A percentile compares a stretch with the other conserved stretches of the same genome.
phyloP scores from a whole-genome alignment of 306 rosid species.

The Vicia villosa region DNA sequence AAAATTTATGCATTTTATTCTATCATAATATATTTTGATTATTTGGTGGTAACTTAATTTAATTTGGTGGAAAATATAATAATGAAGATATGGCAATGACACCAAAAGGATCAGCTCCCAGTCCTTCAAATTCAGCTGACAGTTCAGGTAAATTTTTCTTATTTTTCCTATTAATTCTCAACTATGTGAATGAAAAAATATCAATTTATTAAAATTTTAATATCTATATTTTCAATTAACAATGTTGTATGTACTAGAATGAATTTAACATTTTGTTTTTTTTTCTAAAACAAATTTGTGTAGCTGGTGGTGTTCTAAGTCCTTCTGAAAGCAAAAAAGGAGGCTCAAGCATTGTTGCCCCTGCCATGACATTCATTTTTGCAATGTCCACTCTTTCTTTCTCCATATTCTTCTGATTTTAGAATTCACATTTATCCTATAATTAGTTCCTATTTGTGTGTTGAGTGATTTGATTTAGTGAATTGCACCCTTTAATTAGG shows the following conservation, averaged over 20 bases:
- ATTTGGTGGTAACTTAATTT: not conserved
- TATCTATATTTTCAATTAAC: not conserved
- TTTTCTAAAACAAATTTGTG: constrained; percentile 1
- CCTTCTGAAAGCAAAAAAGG: constrained; percentile 33
- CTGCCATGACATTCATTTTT: constrained; percentile 27
- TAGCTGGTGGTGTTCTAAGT: constrained; percentile 22
- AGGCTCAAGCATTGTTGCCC: constrained; percentile 24
- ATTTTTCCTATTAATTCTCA: not conserved
- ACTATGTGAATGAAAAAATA: not conserved
- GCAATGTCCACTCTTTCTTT: constrained; percentile 25
- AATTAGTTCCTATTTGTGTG: constrained; percentile 32
- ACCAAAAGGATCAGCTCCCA: not conserved
- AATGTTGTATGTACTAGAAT: not conserved
- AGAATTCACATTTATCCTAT: constrained; percentile 14
- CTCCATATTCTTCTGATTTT: constrained; percentile 37
- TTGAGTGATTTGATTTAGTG: constrained; percentile 21
- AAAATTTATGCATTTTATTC: too few species aligned
- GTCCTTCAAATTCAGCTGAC: constrained; percentile 18
- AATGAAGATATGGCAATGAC: constrained; percentile 37
- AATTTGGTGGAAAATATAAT: not conserved
- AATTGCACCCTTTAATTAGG: constrained; percentile 22
- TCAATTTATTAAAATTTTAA: not conserved
- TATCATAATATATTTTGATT: not conserved
- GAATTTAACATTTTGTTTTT: not conserved
- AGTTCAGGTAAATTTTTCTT: not conserved